Base-by-base conservation (phyloP, 306 rosid genomes). In the Quercus bicolor region DNA sequence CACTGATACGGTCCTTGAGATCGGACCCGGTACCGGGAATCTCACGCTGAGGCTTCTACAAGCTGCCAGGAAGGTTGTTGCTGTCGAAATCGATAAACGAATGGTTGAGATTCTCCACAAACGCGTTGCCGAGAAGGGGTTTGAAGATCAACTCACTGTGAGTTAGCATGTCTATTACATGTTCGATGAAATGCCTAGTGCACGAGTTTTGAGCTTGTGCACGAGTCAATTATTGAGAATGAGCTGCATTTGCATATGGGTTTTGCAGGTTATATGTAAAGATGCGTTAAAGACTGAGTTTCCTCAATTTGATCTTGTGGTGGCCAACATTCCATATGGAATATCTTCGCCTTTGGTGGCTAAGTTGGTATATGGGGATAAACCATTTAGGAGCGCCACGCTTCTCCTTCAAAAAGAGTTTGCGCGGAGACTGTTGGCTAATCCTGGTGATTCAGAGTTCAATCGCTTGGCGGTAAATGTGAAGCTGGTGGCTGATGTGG, bases 21-120 rank as follows among this genome's bases (percentile, higher is more conserved):
- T 95, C 78, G 98, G 98, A 61, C 97, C 98, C 76, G 98, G 98
- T 75, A 95, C 98, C 12, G 96, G 98, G 61, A 95, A 92, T 85
- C 97, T 95, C 78, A 95, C 98, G 18, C 61, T 92, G 72, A 93
- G 88, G 84, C 96, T 95, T 69, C 89, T 95, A 11, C 89, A 91
- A 79, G 94, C 88, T 8, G 87, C 98, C 40, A 74, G 26, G 16
- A 71, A 84, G 31, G 96, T 92, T n/a, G 62, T 92, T 0, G 97
- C 96, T 48, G 51, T 92, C 31, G 97, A 92, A 76, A 85, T 95
- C 64, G 98, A 95, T 53, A 82, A 75, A 75, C 88, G 96, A 73
- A 88, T 95, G 98, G 88, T 95, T 68, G 84, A 85, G 75, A 78
- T 86, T 70, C 98, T 95, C 37, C 79, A 87, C n/a, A 87, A 72